Evolutionary conservation across 352 stramenopile genomes (phyloP), one percentile per base, ranked within the genome.

Genomic region (Phytophthora sp.): DNA sequence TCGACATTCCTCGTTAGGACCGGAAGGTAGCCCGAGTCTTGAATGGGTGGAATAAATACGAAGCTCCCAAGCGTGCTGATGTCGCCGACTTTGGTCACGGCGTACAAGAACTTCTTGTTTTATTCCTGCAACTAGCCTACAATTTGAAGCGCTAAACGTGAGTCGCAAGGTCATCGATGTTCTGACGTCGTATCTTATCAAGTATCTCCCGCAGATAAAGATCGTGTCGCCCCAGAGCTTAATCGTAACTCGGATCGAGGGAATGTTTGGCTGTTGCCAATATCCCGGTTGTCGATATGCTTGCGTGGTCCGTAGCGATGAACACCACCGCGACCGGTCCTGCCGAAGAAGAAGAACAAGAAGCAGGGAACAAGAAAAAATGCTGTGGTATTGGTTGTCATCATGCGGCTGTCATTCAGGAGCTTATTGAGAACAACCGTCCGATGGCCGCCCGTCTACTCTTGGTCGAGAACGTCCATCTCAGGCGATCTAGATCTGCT

Each of bases 41-140:
- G 15, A 68, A 61, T 20, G 71, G 61, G 8, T 57, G 61, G 51
- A 53, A 66, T 1, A 26, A n/a, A 1, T 39, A 73, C 29, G 41
- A 54, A n/a, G 13, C n/a, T 24, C 52, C 44, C 13, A 7, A 24
- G 4, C n/a, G 62, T 23, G 31, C 36, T 13, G 42, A 67, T n/a
- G 35, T 58, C n/a, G 20, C 27, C 1, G 21, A 1, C 0, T 35
- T 55, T 2, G 50, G 67, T 29, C 42, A 63, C 33, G 26, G 21
- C 6, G 31, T 31, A 50, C 55, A 59, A 21, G 63, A 66, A 11
- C 30, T 18, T 0, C 27, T 71, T 1, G n/a, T n/a, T n/a, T n/a
- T n/a, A n/a, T n/a, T n/a, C n/a, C n/a, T n/a, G n/a, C n/a, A n/a
- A n/a, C 1, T 2, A 30, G 29, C 7, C 18, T 71, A 33, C 33